These are phyloP conservation scores for Paraleonurus japonicus DNA, from an alignment of 257 asterid genomes.

Conservation along the genomic window DNA sequence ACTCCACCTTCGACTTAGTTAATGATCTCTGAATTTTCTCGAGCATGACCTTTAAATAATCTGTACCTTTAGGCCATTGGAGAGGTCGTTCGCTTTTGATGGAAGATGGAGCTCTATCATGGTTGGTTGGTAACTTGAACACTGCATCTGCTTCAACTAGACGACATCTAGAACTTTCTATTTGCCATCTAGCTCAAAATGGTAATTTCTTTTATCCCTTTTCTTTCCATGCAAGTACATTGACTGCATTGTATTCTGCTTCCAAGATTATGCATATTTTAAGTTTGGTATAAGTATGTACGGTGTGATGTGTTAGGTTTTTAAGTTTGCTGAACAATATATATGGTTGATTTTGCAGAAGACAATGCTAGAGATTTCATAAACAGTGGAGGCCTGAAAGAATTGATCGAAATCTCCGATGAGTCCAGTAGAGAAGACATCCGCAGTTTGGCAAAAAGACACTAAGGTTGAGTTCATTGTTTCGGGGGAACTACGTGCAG, in stretches of 20 bases:
- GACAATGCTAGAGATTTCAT: slow-evolving; percentile 69
- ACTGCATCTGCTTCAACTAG: slow-evolving; percentile 51
- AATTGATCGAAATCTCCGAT: slow-evolving; percentile 60
- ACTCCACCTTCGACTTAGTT: background rate
- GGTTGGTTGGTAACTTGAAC: slow-evolving; percentile 72
- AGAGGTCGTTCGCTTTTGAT: slow-evolving; percentile 69
- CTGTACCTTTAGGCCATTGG: slow-evolving; percentile 52
- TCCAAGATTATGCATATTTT: background rate
- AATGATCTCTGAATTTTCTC: background rate
- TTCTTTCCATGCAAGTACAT: background rate
- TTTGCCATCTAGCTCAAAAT: slow-evolving; percentile 96
- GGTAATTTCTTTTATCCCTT: slow-evolving; percentile 37
- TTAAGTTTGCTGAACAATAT: background rate
- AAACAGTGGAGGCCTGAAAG: slow-evolving; percentile 58
- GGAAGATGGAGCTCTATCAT: slow-evolving; percentile 70
- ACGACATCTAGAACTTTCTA: slow-evolving; percentile 87
- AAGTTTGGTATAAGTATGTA: background rate
- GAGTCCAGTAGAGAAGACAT: slow-evolving; percentile 81
- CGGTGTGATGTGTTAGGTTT: background rate
- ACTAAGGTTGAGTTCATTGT: slow-evolving; percentile 49
- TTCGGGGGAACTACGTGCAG: slow-evolving; percentile 39
- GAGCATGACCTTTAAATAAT: slow-evolving; percentile 17
- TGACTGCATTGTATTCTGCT: background rate
- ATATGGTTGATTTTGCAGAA: slow-evolving; percentile 45
- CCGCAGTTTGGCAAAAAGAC: slow-evolving; percentile 90